These are phyloP conservation scores for Iris pallida DNA, from an alignment of 116 monocot genomes.

Conservation along the genomic window DNA sequence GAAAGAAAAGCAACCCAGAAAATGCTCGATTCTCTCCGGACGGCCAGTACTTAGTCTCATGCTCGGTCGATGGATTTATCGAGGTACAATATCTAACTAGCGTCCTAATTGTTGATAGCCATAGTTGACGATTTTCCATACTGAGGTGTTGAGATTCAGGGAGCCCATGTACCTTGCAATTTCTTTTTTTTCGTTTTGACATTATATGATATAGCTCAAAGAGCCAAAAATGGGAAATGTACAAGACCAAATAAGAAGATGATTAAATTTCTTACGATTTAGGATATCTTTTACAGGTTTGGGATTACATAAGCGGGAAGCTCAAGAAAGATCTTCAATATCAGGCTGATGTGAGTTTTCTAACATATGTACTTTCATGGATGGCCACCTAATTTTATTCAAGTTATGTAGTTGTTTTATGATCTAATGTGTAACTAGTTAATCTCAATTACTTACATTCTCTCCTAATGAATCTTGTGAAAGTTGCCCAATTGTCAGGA, in stretches of 20 bases:
- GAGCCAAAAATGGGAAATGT: not conserved
- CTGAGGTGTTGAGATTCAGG: too few relatives aligned
- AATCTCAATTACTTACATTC: not conserved
- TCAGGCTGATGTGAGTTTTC: slow-evolving; percentile 77
- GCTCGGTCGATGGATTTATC: slow-evolving; percentile 92
- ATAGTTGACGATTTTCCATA: too few relatives aligned
- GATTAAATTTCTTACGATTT: not conserved
- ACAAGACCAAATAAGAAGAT: not conserved
- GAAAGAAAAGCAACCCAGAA: slow-evolving; percentile 81
- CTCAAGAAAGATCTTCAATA: slow-evolving; percentile 97
- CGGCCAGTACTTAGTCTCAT: slow-evolving; percentile 94
- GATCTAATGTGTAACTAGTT: not conserved
- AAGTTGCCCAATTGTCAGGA: not conserved
- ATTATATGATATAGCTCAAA: too few relatives aligned
- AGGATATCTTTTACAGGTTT: slow-evolving; percentile 43
- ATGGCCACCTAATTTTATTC: not conserved
- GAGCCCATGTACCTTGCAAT: too few relatives aligned
- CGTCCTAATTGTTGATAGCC: not conserved
- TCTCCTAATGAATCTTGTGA: not conserved
- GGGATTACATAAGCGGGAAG: slow-evolving; percentile 95
- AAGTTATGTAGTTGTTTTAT: not conserved
- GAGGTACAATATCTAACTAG: slow-evolving; percentile 46
- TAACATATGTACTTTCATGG: too few relatives aligned
- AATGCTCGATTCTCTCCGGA: slow-evolving; percentile 94
- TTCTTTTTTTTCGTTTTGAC: not conserved